Conservation (phyloP, 2,329 filamentous ascomycete species). For the Thelonectria discophora region DNA sequence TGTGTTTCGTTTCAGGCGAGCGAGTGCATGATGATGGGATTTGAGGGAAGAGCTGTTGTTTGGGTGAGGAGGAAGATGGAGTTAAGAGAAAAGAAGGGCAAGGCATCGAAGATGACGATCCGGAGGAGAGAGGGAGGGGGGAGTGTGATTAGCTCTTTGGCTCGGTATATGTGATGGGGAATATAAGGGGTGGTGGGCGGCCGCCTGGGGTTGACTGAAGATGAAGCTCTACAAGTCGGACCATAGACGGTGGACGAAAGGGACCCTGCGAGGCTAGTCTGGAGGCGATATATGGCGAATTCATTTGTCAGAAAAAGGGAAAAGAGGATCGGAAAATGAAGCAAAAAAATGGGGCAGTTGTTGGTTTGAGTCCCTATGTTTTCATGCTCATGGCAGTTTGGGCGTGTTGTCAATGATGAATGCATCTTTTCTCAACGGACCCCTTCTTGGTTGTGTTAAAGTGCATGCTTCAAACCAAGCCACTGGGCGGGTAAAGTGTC, state of each 20-base stretch:
- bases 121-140: not conserved
- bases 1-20: constrained; percentile 8
- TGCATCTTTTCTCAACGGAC: not conserved
- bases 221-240: constrained; percentile 22
- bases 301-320: not conserved
- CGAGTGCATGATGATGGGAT: constrained; percentile 15
- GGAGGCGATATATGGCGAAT: not conserved
- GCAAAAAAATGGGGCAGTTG: not conserved
- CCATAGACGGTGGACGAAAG: constrained; percentile 22
- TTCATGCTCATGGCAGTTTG: no score
- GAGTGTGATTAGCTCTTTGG: not conserved
- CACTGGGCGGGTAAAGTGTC: not conserved
- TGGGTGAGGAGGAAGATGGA: constrained; percentile 4
- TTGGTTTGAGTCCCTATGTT: no score
- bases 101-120: not conserved
- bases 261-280: not conserved
- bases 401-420: not conserved
- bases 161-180: constrained; percentile 1
- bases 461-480: not conserved
- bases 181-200: constrained; percentile 4
- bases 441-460: not conserved
- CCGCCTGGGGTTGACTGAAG: constrained; percentile 8
- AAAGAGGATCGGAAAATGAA: not conserved
- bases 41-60: not conserved
- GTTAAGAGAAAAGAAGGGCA: not conserved